Base-by-base conservation (phyloP, 2,329 filamentous ascomycete genomes). In the Cercospora zeina region DNA sequence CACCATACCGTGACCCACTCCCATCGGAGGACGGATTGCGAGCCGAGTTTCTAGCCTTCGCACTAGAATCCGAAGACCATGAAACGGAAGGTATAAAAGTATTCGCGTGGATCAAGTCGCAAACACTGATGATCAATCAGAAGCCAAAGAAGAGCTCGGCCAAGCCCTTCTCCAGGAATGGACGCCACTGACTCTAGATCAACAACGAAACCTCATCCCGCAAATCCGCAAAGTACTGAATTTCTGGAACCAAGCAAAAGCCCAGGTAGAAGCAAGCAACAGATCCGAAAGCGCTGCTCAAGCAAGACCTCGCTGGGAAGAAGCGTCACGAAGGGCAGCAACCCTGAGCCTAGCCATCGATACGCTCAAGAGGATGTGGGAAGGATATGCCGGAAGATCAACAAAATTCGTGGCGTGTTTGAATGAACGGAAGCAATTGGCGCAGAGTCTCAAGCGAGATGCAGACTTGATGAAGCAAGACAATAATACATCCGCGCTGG, bases 281-380 rank as follows among this genome's bases (percentile, higher is more conserved):
- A 34, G 4, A 2, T 53, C 49, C n/a, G n/a, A 4, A 6, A 53
- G n/a, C 31, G 49, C 31, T 9, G 27, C 49, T 0, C 27, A 34
- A 34, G 49, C 30, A 31, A 3, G 31, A 53, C 27, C 27, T 31
- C 49, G 31, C 0, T 53, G 49, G 49, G 9, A 33, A 5, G 49
- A 53, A 34, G 49, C 49, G n/a, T 53, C 49, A 16, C 49, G 49
- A 3, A 19, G 49, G 5, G 49, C 49, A 19, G 27, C 49, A 8
- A 19, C 34, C 2, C 9, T 53, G 9, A 16, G 49, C 4, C 31
- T 34, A 16, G 27, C 49, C 1, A 33, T 53, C 2, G 49, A 53
- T 19, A 53, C 30, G 27, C 49, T 53, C n/a, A 53, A 53, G 30
- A 53, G 49, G 16, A 53, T 34, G 31, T 53, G 49, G 49, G 31